Base-by-base conservation (phyloP, 208 protist genomes). In the Trypanosoma avium region DNA sequence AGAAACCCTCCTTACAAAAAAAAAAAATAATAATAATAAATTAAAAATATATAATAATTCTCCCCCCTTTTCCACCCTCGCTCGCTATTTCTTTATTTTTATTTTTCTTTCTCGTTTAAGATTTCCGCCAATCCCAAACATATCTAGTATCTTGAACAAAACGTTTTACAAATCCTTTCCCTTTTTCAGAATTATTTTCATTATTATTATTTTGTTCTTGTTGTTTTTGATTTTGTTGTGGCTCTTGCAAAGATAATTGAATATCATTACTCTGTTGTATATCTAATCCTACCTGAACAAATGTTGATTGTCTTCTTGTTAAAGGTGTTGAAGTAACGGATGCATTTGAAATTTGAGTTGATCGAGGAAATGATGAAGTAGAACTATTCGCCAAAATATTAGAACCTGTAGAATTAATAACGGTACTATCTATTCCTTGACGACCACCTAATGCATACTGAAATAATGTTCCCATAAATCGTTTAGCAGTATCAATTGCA, bases 81-180 rank as follows among this genome's bases (percentile, higher is more conserved):
- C n/a, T n/a, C n/a, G n/a, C n/a, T n/a, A n/a, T n/a, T n/a, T n/a
- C n/a, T n/a, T n/a, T n/a, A 54, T 66, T 22, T 19, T 55, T 66
- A 19, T 58, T n/a, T 58, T 7, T 56, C 21, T 43, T 61, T 26
- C 57, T 46, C n/a, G n/a, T n/a, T n/a, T n/a, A 61, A 4, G 64
- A 70, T 36, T 60, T 74, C 15, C 71, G 56, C 79, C 82, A 89
- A 43, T 82, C 76, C 82, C 82, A 89, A 8, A 80, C 72, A 63
- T 78, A 85, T 56, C 50, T 55, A 3, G 79, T 73, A 21, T 70
- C 70, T 17, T 77, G 75, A 30, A 79, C 35, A 43, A 73, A 69
- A 12, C 77, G 72, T 64, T 74, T 79, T 29, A 81, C 53, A 49
- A 70, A 50, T 46, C 56, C 55, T 3, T 45, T 62, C 13, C 54